phyloP scores from a whole-genome alignment of 345 rosid species.

The Pistacia vera region DNA sequence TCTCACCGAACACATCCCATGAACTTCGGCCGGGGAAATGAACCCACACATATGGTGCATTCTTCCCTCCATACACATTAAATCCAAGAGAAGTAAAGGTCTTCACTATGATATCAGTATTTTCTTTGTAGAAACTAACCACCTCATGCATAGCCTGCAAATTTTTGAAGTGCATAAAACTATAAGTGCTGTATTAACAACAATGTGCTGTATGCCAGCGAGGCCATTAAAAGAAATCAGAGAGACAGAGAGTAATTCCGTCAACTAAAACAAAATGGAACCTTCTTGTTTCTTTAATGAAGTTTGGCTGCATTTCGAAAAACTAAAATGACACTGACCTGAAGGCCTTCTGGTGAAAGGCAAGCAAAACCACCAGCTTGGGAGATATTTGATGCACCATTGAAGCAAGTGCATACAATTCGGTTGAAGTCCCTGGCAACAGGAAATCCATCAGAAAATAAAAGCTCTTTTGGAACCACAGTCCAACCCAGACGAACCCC shows the following conservation, averaged over 20 bases:
- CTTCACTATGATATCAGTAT: conserved; percentile 72
- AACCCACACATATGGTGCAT: conserved; percentile 96
- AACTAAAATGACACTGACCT: conserved; percentile 42
- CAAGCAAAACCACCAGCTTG: conserved; percentile 97
- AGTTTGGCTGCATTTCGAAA: background rate
- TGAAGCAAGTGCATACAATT: conserved; percentile 83
- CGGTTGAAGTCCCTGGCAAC: conserved; percentile 92
- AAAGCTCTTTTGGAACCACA: conserved; percentile 83
- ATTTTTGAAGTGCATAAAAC: conserved; percentile 16
- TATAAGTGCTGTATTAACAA: background rate
- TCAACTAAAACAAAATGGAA: background rate
- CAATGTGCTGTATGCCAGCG: background rate
- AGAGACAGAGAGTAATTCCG: background rate
- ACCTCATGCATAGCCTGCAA: conserved; percentile 81
- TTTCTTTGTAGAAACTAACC: conserved; percentile 92
- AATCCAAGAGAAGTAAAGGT: conserved; percentile 87
- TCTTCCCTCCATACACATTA: conserved; percentile 82
- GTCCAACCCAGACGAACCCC: conserved; percentile 99
- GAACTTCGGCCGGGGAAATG: conserved; percentile 94
- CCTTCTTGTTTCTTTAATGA: background rate
- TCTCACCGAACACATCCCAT: conserved; percentile 94
- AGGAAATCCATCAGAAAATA: conserved; percentile 87
- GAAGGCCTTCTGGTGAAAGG: conserved; percentile 80
- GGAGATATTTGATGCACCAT: conserved; percentile 85
- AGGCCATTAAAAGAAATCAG: background rate